A percentile compares a stretch with the other conserved stretches of the same genome.
Evolutionary conservation across 2,329 filamentous ascomycete genomes (phyloP).

Genomic region (Ceratocystis variospora): DNA sequence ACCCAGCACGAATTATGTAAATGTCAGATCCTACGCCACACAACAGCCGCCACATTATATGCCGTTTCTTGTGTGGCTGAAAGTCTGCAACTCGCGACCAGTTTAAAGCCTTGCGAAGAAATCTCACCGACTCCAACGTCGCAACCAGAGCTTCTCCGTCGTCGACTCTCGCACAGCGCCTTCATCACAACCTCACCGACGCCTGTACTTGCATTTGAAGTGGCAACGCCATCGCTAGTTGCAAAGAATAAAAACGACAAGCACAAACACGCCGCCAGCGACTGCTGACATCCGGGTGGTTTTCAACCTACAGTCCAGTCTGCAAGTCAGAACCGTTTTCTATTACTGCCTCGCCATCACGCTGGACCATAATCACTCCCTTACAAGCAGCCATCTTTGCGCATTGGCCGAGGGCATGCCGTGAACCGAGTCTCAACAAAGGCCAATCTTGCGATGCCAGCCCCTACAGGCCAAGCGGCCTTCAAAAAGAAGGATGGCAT

Average conservation of each 20-base stretch:
- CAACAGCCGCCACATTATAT: neutral
- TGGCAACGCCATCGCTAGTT: neutral
- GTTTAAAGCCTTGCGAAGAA: neutral
- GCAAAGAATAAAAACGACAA: neutral
- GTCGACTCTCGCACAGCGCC: neutral
- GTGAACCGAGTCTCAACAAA: neutral
- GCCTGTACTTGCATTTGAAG: neutral
- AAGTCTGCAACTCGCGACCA: neutral
- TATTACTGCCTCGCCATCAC: neutral
- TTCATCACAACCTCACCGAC: neutral
- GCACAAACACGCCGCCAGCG: too few relatives aligned
- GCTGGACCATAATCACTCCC: neutral
- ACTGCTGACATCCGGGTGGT: too few relatives aligned
- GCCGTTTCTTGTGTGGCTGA: neutral
- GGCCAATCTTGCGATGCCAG: conserved; percentile 34
- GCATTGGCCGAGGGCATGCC: neutral
- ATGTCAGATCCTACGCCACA: too few relatives aligned
- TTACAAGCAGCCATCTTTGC: neutral
- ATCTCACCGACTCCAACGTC: neutral
- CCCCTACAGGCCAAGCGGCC: conserved; percentile 51
- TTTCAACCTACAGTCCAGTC: too few relatives aligned
- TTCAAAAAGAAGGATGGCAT: conserved; percentile 97
- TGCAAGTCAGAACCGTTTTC: too few relatives aligned
- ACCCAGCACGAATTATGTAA: too few relatives aligned
- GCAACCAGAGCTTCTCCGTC: neutral